Evolutionary conservation across 1,284 basidiomycete species (phyloP).

Genomic region (Cutaneotrichosporon daszewskae): DNA sequence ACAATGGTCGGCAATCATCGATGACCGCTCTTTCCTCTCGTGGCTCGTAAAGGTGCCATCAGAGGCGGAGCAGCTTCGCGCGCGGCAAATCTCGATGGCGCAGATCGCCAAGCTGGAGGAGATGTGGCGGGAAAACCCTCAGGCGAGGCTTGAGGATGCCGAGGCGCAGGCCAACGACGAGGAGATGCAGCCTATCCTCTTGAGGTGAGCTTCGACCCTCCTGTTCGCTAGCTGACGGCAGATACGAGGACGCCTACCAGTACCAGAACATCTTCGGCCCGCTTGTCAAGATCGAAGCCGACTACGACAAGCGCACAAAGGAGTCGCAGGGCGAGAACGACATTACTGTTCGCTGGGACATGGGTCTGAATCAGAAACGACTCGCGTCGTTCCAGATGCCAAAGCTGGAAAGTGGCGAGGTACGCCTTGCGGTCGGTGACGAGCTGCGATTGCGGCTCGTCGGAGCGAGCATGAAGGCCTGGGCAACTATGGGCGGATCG

Average conservation of each 20-base stretch:
- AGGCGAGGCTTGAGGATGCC: conserved; percentile 89
- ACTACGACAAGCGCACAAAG: conserved; percentile 96
- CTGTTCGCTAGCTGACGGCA: conserved; percentile 17
- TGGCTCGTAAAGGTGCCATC: conserved; percentile 98
- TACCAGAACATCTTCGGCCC: conserved; percentile 99
- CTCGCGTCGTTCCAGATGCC: conserved; percentile 95
- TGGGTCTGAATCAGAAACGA: conserved; percentile 95
- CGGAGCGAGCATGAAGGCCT: conserved; percentile 64
- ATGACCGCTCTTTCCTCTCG: conserved; percentile 94
- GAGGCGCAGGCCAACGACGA: conserved; percentile 95
- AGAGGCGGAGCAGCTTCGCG: conserved; percentile 89
- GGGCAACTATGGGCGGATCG: conserved; percentile 18
- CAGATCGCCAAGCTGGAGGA: conserved; percentile 98
- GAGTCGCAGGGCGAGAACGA: conserved; percentile 98
- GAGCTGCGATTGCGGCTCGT: conserved; percentile 85
- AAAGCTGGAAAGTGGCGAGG: conserved; percentile 96
- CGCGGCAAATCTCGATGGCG: conserved; percentile 89
- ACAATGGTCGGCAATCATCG: conserved; percentile 97
- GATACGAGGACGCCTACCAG: conserved; percentile 97
- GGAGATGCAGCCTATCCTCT: conserved; percentile 84
- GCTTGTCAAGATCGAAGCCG: conserved; percentile 98
- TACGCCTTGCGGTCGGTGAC: conserved; percentile 92
- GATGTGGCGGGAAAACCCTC: conserved; percentile 93
- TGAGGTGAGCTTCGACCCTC: conserved; percentile 51
- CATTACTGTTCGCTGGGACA: conserved; percentile 92